Base-by-base conservation (phyloP, 768 basidiomycete genomes). In the Neoboletus magnificus region DNA sequence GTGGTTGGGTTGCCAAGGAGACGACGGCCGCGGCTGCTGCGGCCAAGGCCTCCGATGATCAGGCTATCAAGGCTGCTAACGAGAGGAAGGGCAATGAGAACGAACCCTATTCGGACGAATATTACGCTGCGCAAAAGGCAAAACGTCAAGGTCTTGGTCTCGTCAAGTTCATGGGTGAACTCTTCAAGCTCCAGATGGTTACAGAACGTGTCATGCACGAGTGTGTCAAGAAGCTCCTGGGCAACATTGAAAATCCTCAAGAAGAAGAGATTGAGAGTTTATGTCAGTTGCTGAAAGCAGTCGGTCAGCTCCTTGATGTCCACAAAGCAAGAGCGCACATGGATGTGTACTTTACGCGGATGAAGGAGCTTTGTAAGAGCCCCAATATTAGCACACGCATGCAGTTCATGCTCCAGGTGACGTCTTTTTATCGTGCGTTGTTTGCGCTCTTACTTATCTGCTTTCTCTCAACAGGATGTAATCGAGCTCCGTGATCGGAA, bases 151-250 rank as follows among this genome's bases (percentile, higher is more conserved):
- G 96, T 71, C 86, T 98, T 13, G 93, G 96, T 78, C 82, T 99
- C 62, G 93, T 98, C 77, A 92, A 91, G 73, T 95, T 99, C 76
- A 98, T 98, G 59, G 95, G 96, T 60, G 96, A 99, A 75, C 78
- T 98, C 52, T 99, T 93, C 87, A 98, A 98, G 77, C 79, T 99
- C n/a, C 90, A 92, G 75, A 97, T 98, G 93, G 78, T 98, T 51
- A 94, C 93, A 45, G 93, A 94, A 76, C 87, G 93, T 62, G 96
- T 98, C 76, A 99, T 98, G 91, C 91, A 94, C 77, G 91, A 93
- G 73, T 99, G 96, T 79, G 86, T 98, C 69, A 93, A 93, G 82
- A 94, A 96, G 75, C 82, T 98, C 13, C 79, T 98, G 13, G 83
- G 87, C 52, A 98, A 99, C 68, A 88, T 96, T 54, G 87, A 93